These are phyloP conservation scores for Cadophora luteo-olivacea DNA, from an alignment of 2,329 filamentous ascomycete genomes.

Conservation along the genomic window DNA sequence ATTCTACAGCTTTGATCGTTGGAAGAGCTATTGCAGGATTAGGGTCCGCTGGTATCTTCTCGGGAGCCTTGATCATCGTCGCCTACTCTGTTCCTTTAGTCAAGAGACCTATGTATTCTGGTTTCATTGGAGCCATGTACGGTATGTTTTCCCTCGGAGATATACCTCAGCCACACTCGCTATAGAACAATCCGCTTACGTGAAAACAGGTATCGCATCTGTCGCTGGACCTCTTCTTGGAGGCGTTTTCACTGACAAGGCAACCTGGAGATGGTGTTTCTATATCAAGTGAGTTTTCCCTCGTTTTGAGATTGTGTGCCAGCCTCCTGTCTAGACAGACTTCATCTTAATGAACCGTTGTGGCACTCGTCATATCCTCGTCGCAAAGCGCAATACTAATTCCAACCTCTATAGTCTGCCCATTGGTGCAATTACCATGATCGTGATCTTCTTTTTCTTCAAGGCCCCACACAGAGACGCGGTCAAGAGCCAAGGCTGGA, in stretches of 20 bases:
- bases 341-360: no score
- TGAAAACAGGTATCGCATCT: conserved; percentile 37
- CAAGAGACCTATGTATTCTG: conserved; percentile 42
- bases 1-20: conserved; percentile 42
- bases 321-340: no score
- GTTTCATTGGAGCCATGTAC: conserved; percentile 42
- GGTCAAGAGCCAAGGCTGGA: conserved; percentile 47
- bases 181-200: background rate
- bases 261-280: conserved; percentile 44
- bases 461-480: conserved; percentile 48
- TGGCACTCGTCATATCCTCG: no score
- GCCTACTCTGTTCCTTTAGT: conserved; percentile 39
- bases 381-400: no score
- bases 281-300: conserved; percentile 34
- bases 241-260: conserved; percentile 41
- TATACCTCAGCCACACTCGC: background rate
- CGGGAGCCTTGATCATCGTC: conserved; percentile 44
- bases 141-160: conserved; percentile 1
- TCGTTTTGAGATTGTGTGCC: no score
- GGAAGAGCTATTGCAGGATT: conserved; percentile 44
- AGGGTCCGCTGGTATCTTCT: conserved; percentile 47
- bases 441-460: conserved; percentile 50
- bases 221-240: conserved; percentile 45
- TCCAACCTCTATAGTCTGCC: conserved; percentile 18
- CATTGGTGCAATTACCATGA: conserved; percentile 48